Conservation (phyloP, 441 rosid species). For the Croton laevigatus region DNA sequence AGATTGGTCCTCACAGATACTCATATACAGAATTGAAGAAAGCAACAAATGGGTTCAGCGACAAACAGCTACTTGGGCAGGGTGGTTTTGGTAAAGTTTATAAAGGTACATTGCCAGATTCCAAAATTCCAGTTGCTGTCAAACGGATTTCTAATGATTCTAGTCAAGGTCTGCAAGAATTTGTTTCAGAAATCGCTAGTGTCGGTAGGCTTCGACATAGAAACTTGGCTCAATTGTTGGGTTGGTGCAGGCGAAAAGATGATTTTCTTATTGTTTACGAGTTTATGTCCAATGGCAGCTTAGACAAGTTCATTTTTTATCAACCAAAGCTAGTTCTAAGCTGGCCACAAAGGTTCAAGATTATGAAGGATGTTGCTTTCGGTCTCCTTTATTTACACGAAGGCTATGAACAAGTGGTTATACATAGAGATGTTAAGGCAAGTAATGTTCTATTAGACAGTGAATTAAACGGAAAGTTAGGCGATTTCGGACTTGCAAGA, state of each 20-base stretch:
- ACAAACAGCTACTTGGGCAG: slow-evolving; percentile 52
- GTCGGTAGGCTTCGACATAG: slow-evolving; percentile 82
- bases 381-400: slow-evolving; percentile 76
- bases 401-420: slow-evolving; percentile 73
- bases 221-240: slow-evolving; percentile 65
- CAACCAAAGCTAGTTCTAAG: slow-evolving; percentile 39
- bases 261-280: slow-evolving; percentile 77
- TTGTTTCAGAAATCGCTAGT: slow-evolving; percentile 67
- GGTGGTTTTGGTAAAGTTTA: slow-evolving; percentile 85
- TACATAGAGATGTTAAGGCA: slow-evolving; percentile 82
- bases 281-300: slow-evolving; percentile 78
- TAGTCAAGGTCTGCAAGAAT: slow-evolving; percentile 72
- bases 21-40: slow-evolving; percentile 56
- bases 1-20: slow-evolving; percentile 67
- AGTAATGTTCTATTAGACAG: slow-evolving; percentile 67
- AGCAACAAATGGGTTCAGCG: slow-evolving; percentile 67
- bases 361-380: slow-evolving; percentile 69
- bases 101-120: slow-evolving; percentile 51
- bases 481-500: slow-evolving; percentile 86
- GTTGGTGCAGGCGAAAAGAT: slow-evolving; percentile 65
- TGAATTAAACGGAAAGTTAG: slow-evolving; percentile 58
- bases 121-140: slow-evolving; percentile 61
- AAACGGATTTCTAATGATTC: slow-evolving; percentile 76
- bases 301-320: slow-evolving; percentile 59
- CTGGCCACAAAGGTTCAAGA: slow-evolving; percentile 73